Conservation (phyloP, 108 stramenopile species). For the Cylindrotheca closterium region DNA sequence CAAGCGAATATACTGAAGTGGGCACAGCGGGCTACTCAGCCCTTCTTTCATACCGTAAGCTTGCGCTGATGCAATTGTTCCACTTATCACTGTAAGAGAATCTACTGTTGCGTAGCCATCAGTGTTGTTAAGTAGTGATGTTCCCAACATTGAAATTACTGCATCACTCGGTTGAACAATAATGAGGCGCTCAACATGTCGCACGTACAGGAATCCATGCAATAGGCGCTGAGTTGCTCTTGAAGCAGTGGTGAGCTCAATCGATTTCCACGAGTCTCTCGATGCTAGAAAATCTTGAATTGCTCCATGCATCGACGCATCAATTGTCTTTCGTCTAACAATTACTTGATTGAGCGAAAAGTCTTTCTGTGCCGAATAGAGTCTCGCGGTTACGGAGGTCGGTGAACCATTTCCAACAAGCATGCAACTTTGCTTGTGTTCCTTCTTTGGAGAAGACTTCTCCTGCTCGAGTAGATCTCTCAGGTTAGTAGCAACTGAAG, state of each 20-base stretch:
- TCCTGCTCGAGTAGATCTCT: no score
- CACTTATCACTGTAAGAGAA: neutral
- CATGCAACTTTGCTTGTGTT: no score
- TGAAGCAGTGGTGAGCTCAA: constrained; percentile 10
- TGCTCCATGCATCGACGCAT: constrained; percentile 13
- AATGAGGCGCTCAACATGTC: neutral
- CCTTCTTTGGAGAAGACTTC: no score
- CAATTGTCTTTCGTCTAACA: neutral
- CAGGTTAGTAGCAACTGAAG: no score
- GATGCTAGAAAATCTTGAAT: constrained; percentile 12
- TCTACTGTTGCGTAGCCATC: neutral
- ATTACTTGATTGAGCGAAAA: neutral
- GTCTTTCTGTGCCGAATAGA: neutral
- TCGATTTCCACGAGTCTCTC: constrained; percentile 1
- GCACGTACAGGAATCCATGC: neutral
- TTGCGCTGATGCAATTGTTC: neutral
- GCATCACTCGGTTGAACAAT: constrained; percentile 3
- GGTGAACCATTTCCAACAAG: neutral
- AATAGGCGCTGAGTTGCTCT: constrained; percentile 1
- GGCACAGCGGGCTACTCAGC: neutral
- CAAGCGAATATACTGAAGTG: neutral
- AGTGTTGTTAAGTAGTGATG: neutral
- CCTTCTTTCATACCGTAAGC: neutral
- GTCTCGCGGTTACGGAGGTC: neutral
- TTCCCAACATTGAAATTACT: neutral